phyloP scores from a whole-genome alignment of 176 grass and related monocot species.

The Oryza meyeriana region DNA sequence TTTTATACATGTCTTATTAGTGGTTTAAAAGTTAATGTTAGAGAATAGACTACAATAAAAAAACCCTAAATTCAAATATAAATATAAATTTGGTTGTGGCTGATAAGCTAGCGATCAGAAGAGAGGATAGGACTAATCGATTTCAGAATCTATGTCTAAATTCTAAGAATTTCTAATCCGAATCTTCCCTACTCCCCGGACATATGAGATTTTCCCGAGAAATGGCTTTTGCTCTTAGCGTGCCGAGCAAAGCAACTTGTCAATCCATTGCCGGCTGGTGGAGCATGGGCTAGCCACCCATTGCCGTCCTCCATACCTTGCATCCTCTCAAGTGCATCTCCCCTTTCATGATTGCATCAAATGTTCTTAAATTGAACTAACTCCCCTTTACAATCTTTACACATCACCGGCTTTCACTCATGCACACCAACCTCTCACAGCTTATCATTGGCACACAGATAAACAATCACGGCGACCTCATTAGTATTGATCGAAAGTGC shows the following conservation, averaged over 20 bases:
- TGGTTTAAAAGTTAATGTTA: too few relatives aligned
- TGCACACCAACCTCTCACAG: conserved; percentile 8
- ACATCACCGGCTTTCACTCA: background rate
- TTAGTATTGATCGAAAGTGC: background rate
- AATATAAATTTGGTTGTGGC: too few relatives aligned
- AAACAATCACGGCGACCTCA: conserved; percentile 13
- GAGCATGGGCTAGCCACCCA: background rate
- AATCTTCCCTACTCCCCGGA: background rate
- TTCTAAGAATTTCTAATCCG: background rate
- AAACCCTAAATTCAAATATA: too few relatives aligned
- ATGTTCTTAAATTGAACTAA: background rate
- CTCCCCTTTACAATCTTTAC: conserved; percentile 16
- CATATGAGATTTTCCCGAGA: background rate
- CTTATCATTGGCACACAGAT: conserved; percentile 36
- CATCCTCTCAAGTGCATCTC: background rate
- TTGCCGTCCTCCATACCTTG: background rate
- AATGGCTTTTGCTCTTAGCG: background rate
- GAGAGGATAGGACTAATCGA: too few relatives aligned
- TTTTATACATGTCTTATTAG: too few relatives aligned
- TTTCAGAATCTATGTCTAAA: background rate
- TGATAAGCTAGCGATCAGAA: too few relatives aligned
- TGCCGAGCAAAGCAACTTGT: conserved; percentile 19
- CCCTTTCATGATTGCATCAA: background rate
- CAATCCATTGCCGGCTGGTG: background rate
- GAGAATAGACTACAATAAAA: too few relatives aligned